Base-by-base conservation (phyloP, 2,329 filamentous ascomycete species). In the Penicillium sp. region DNA sequence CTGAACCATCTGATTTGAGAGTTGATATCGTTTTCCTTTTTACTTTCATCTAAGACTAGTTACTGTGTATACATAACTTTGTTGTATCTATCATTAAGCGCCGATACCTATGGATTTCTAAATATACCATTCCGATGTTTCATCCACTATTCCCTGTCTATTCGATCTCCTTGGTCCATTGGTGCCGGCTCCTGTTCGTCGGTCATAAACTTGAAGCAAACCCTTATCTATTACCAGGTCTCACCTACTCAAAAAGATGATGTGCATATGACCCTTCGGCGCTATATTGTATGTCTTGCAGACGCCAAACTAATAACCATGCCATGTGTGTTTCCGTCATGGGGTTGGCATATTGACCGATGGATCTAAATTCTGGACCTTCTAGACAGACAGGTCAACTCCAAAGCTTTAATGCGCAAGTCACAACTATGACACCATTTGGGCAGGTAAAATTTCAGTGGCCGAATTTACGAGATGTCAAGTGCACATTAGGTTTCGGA, bases 21-120 rank as follows among this genome's bases (percentile, higher is more conserved):
- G 65, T 66, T 61, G 50, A 65, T 62, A 67, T 60, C 48, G 40
- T 49, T n/a, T 17, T 50, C 47, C 49, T 57, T 54, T 59, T 47
- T 58, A 53, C 12, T 43, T 35, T 31, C 38, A 41, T 23, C 27
- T 15, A 33, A 15, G 35, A 10, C 6, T 25, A 31, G 1, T 50
- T 19, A 13, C 45, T 41, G 1, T 37, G 6, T 38, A n/a, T 33
- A 35, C 31, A 5, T n/a, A 7, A 35, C 6, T 17, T 15, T 10
- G 15, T 6, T 40, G n/a, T 46, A 50, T 38, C 6, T 52, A 40
- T 8, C 15, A 9, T 21, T 27, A 29, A 19, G 29, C n/a, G 9
- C n/a, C 7, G 27, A 50, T 27, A 48, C 12, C 10, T 19, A 38
- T 15, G n/a, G 48, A 17, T 7, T 27, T 40, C 23, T 17, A 47